These are phyloP conservation scores for Rhodomyrtus psidioides DNA, from an alignment of 441 rosid species.

Conservation along the genomic window DNA sequence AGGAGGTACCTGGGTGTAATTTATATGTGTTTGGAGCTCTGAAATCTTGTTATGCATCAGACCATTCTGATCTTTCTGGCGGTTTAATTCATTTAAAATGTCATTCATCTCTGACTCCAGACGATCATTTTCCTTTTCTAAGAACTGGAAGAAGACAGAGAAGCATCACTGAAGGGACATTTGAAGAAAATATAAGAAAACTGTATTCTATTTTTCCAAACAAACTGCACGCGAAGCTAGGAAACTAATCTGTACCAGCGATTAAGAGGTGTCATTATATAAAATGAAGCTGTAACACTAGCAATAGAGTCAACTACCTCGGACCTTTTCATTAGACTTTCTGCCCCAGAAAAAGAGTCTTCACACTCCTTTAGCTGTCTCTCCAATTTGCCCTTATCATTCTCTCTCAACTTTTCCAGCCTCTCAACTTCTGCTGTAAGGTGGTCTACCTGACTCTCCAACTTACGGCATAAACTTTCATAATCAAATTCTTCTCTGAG, in stretches of 20 bases:
- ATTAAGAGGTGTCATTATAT: background rate
- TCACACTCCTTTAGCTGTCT: slow-evolving; percentile 45
- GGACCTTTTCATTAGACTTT: slow-evolving; percentile 51
- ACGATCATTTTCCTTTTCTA: slow-evolving; percentile 59
- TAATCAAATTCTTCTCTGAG: slow-evolving; percentile 94
- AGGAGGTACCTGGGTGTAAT: slow-evolving; percentile 53
- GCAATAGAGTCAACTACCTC: slow-evolving; percentile 60
- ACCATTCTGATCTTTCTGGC: slow-evolving; percentile 46
- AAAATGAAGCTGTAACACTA: background rate
- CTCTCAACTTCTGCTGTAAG: slow-evolving; percentile 82
- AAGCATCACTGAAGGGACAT: background rate
- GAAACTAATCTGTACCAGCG: background rate
- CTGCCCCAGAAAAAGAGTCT: slow-evolving; percentile 36
- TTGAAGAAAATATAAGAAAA: background rate
- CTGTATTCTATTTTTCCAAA: background rate
- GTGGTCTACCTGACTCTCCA: slow-evolving; percentile 65
- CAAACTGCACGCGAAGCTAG: background rate
- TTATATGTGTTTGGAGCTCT: slow-evolving; percentile 40
- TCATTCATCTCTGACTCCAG: slow-evolving; percentile 49
- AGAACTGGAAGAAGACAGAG: slow-evolving; percentile 33
- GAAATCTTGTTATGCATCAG: slow-evolving; percentile 41
- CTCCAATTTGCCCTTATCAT: slow-evolving; percentile 41
- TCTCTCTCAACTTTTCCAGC: slow-evolving; percentile 57
- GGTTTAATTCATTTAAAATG: slow-evolving; percentile 35
- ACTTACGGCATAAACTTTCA: slow-evolving; percentile 80